These are phyloP conservation scores for Selaginella moellendorffii DNA, from an alignment of 75 land plant genomes.

Conservation along the genomic window DNA sequence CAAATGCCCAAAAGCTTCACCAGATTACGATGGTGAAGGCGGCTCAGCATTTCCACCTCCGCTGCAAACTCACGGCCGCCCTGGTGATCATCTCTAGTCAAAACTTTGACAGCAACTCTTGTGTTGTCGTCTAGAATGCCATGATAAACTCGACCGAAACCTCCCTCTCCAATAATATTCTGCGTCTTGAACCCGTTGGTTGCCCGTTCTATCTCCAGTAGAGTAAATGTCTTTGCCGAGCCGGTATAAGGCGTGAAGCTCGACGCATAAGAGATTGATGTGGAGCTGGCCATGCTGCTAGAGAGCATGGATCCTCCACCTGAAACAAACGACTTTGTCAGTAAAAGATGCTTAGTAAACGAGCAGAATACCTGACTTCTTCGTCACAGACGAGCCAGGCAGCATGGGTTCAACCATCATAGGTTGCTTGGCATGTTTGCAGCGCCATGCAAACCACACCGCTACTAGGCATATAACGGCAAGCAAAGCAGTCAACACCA, in stretches of 20 bases:
- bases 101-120: slow-evolving; percentile 1
- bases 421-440: neutral
- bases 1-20: slow-evolving; percentile 82
- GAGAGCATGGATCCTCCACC: neutral
- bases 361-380: neutral
- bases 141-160: slow-evolving; percentile 1
- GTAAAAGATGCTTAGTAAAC: no score
- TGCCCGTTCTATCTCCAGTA: neutral
- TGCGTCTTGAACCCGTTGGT: neutral
- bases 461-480: neutral
- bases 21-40: slow-evolving; percentile 79
- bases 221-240: slow-evolving; percentile 1
- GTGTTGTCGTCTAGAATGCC: neutral
- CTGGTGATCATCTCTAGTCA: slow-evolving; percentile 7
- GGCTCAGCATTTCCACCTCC: slow-evolving; percentile 14
- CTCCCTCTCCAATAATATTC: neutral
- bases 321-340: neutral
- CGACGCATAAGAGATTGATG: slow-evolving; percentile 27
- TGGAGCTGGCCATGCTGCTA: neutral
- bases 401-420: neutral
- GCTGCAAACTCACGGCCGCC: slow-evolving; percentile 7
- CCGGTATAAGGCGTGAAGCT: slow-evolving; percentile 15
- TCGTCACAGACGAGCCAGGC: neutral
- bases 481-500: neutral
- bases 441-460: neutral